Conservation (phyloP, 2,329 filamentous ascomycete genomes). For the Botrytis sinoallii region DNA sequence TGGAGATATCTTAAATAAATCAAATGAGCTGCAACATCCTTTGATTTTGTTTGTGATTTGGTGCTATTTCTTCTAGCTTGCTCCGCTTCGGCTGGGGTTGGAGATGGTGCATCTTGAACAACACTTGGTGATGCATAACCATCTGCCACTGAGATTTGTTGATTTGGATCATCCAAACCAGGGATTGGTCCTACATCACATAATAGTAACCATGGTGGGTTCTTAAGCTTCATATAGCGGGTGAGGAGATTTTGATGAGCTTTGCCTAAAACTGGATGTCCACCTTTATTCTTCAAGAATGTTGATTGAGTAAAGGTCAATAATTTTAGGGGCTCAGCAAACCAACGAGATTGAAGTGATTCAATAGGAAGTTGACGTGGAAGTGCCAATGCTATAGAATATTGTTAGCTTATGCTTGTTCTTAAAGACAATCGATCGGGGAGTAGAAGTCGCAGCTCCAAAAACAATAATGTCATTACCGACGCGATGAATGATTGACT, state of each 20-base stretch:
- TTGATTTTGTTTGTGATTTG: constrained; percentile 45
- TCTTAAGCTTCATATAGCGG: constrained; percentile 62
- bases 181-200: constrained; percentile 56
- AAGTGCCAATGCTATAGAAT: constrained; percentile 46
- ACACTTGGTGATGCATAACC: constrained; percentile 43
- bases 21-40: constrained; percentile 63
- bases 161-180: constrained; percentile 37
- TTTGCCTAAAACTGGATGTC: constrained; percentile 59
- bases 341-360: constrained; percentile 64
- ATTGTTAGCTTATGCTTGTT: constrained; percentile 24
- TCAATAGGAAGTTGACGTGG: constrained; percentile 57
- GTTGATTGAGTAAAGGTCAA: constrained; percentile 52
- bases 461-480: constrained; percentile 28
- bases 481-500: constrained; percentile 33
- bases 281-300: constrained; percentile 60
- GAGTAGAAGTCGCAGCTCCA: constrained; percentile 32
- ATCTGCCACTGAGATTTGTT: constrained; percentile 32
- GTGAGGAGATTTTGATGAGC: constrained; percentile 60
- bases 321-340: constrained; percentile 64
- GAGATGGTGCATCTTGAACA: constrained; percentile 38
- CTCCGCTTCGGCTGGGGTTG: constrained; percentile 70
- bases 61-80: constrained; percentile 40
- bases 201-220: constrained; percentile 61
- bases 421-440: not conserved
- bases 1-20: constrained; percentile 84